phyloP scores from a whole-genome alignment of 2,329 filamentous ascomycete species.

The Microsporum canis region DNA sequence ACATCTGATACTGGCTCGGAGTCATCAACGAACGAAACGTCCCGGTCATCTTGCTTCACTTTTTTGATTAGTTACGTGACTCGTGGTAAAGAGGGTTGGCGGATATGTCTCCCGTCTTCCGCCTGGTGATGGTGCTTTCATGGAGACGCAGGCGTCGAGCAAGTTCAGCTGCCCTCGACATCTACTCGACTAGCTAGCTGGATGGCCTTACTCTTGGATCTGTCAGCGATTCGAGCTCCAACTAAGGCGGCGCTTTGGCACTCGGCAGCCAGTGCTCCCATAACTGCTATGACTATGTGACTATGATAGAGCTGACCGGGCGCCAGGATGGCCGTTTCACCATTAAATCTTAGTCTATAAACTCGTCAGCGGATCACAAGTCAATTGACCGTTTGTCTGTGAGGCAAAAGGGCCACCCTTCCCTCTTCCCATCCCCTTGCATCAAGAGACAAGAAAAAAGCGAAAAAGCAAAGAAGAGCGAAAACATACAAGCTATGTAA shows the following conservation, averaged over 20 bases:
- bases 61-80: not conserved
- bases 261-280: not conserved
- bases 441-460: not conserved
- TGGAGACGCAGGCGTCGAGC: not conserved
- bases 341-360: not conserved
- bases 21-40: not conserved
- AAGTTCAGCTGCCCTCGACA: not conserved
- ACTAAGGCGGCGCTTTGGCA: not conserved
- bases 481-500: not conserved
- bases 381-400: too few species aligned
- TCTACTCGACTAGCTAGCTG: not conserved
- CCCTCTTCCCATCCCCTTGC: too few species aligned
- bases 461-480: not conserved
- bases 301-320: not conserved
- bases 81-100: not conserved
- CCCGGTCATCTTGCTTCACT: not conserved
- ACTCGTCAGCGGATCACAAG: too few species aligned
- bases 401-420: too few species aligned
- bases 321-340: not conserved
- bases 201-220: not conserved
- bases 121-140: not conserved
- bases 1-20: not conserved
- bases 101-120: not conserved
- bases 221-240: not conserved
- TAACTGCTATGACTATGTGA: not conserved